Conservation (phyloP, 148 eudicot genomes). For the Diospyros kaki region DNA sequence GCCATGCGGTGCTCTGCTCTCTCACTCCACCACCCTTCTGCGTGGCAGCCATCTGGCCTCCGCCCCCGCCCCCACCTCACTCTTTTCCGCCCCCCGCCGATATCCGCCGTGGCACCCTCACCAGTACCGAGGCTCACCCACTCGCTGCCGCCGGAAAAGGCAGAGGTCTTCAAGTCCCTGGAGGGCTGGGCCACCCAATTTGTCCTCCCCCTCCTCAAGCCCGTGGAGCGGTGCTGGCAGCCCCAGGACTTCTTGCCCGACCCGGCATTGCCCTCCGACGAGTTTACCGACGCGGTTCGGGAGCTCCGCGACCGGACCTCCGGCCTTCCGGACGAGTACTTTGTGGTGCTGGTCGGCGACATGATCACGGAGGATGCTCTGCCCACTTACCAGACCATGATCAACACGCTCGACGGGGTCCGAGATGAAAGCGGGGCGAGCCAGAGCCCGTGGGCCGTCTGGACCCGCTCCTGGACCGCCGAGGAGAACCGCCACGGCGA, state of each 20-base stretch:
- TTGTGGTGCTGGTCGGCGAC: conserved; percentile 38
- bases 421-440: conserved; percentile 26
- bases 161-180: conserved; percentile 26
- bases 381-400: conserved; percentile 37
- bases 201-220: conserved; percentile 27
- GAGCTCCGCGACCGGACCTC: conserved; percentile 18
- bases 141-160: conserved; percentile 26
- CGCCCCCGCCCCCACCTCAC: not conserved
- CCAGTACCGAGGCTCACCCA: conserved; percentile 11
- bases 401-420: conserved; percentile 29
- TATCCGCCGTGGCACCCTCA: conserved; percentile 10
- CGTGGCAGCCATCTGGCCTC: not conserved
- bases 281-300: conserved; percentile 17
- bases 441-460: conserved; percentile 31
- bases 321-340: conserved; percentile 33
- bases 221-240: conserved; percentile 36
- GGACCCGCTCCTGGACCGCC: conserved; percentile 41
- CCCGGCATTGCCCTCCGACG: conserved; percentile 20
- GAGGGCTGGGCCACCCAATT: conserved; percentile 21
- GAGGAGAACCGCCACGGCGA: conserved; percentile 44
- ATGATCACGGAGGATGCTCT: conserved; percentile 42
- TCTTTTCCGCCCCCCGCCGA: not conserved
- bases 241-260: conserved; percentile 32
- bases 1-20: not conserved
- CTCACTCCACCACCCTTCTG: not conserved